A percentile compares a stretch with the other conserved stretches of the same genome.
These are phyloP conservation scores for Calonectria naviculata DNA, from an alignment of 2,329 filamentous ascomycete genomes.

Conservation along the genomic window DNA sequence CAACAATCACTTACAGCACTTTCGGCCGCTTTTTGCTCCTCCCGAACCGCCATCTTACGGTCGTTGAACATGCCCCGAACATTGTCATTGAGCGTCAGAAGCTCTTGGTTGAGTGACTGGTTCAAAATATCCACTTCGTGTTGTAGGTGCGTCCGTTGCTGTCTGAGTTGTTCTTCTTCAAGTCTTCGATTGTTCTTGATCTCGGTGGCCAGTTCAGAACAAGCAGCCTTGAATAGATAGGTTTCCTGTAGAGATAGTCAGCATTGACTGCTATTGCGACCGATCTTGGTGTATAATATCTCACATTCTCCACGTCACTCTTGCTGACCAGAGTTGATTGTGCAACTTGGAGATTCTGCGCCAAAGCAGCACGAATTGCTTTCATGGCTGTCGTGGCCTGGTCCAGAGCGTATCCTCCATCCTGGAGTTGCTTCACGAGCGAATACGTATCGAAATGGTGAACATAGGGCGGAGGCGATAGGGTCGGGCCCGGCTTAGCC, in stretches of 20 bases:
- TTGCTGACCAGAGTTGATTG: conserved; percentile 86
- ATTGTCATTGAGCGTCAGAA: conserved; percentile 84
- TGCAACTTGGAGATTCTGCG: conserved; percentile 83
- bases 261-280: background rate
- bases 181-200: conserved; percentile 81
- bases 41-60: conserved; percentile 89
- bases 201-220: conserved; percentile 90
- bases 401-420: conserved; percentile 76
- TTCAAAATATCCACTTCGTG: conserved; percentile 95
- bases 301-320: conserved; percentile 86
- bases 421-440: conserved; percentile 83
- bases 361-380: conserved; percentile 81
- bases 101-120: conserved; percentile 87
- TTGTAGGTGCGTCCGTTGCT: conserved; percentile 86
- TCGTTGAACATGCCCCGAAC: conserved; percentile 98
- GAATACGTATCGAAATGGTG: conserved; percentile 98
- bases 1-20: conserved; percentile 68
- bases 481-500: conserved; percentile 69
- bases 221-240: conserved; percentile 94
- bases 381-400: conserved; percentile 94
- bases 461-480: conserved; percentile 81
- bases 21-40: conserved; percentile 88
- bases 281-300: conserved; percentile 1
- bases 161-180: conserved; percentile 83
- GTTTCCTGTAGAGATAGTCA: conserved; percentile 67